Evolutionary conservation across 352 stramenopile species (phyloP).

Genomic region (Phytophthora capsici): DNA sequence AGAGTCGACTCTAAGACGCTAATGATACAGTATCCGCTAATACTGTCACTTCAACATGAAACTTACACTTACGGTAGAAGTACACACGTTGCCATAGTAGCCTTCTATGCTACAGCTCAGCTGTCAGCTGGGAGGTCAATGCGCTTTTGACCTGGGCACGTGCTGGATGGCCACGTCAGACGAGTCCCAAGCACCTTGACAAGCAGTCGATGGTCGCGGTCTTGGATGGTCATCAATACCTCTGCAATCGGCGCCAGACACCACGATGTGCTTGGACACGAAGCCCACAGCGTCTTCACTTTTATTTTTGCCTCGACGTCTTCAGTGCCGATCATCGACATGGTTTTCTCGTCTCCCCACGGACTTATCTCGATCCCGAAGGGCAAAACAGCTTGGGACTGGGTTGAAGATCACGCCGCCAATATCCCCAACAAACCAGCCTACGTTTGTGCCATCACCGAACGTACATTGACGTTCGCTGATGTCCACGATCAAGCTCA

Average conservation of each 20-base stretch:
- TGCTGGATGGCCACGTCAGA: conserved; percentile 28
- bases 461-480: conserved; percentile 47
- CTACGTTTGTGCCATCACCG: conserved; percentile 50
- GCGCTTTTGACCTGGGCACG: conserved; percentile 6
- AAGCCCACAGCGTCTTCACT: conserved; percentile 18
- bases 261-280: conserved; percentile 6
- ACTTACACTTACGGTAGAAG: too few species aligned
- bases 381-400: conserved; percentile 46
- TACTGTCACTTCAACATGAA: conserved; percentile 14
- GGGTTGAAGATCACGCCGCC: conserved; percentile 42
- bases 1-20: conserved; percentile 18
- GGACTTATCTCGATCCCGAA: conserved; percentile 32
- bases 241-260: conserved; percentile 10
- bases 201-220: conserved; percentile 25
- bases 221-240: conserved; percentile 13
- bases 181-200: conserved; percentile 19
- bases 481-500: conserved; percentile 39
- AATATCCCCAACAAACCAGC: conserved; percentile 39
- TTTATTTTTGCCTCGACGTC: conserved; percentile 18
- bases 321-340: conserved; percentile 10
- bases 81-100: conserved; percentile 17
- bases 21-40: conserved; percentile 2
- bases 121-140: conserved; percentile 27
- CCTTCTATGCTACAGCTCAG: conserved; percentile 20
- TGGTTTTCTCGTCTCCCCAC: conserved; percentile 55